Percentiles rank a stretch among this genome's conserved stretches.
Conservation (phyloP, 805 yeast genomes). For the Hanseniaspora nectarophila region DNA sequence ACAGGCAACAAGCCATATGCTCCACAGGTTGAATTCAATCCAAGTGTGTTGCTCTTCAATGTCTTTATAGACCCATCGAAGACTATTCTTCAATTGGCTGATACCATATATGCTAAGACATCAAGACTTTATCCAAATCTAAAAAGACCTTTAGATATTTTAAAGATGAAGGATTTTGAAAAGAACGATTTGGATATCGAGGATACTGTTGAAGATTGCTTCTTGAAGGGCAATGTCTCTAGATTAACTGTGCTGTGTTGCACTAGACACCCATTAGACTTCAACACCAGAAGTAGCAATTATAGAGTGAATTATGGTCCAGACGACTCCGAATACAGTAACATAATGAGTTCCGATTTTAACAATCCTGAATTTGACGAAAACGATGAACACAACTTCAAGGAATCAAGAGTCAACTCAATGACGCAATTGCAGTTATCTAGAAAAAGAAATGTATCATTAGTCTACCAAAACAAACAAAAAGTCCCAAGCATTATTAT, state of each 20-base stretch:
- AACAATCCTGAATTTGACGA: slow-evolving; percentile 1
- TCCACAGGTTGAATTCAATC: slow-evolving; percentile 8
- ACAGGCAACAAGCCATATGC: not conserved
- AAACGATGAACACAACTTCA: not conserved
- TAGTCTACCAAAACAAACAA: slow-evolving; percentile 5
- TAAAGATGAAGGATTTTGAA: slow-evolving; percentile 53
- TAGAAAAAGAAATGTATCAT: slow-evolving; percentile 14
- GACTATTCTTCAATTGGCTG: slow-evolving; percentile 38
- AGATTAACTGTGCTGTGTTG: slow-evolving; percentile 39
- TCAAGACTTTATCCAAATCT: slow-evolving; percentile 50
- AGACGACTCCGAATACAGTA: not conserved
- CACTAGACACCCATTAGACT: slow-evolving; percentile 31
- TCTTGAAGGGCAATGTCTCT: slow-evolving; percentile 28
- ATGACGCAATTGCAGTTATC: slow-evolving; percentile 13
- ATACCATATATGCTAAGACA: slow-evolving; percentile 46
- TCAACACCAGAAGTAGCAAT: slow-evolving; percentile 14
- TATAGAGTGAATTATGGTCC: not conserved
- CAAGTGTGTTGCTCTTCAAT: slow-evolving; percentile 38
- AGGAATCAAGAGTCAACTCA: slow-evolving; percentile 2
- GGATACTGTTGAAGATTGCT: slow-evolving; percentile 51
- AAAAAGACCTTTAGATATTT: slow-evolving; percentile 42
- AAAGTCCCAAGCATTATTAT: slow-evolving; percentile 18
- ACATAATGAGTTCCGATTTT: not conserved
- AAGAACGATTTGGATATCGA: slow-evolving; percentile 75
- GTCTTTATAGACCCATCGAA: slow-evolving; percentile 45